phyloP scores from a whole-genome alignment of 345 rosid species.

The Geranium rotundifolium region DNA sequence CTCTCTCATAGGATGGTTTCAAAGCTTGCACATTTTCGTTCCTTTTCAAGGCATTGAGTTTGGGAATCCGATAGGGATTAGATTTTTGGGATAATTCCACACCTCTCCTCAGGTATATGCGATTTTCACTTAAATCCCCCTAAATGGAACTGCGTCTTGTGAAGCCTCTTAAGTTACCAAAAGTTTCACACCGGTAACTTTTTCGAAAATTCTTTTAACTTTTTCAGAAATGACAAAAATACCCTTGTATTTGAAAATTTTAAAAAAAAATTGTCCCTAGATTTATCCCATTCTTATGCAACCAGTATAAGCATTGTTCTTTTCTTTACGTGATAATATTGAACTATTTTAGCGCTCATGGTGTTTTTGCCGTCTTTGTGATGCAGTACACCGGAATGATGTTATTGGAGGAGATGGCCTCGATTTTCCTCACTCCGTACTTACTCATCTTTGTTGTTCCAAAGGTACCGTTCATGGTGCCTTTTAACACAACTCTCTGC shows the following conservation, averaged over 20 bases:
- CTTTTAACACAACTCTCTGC: background rate
- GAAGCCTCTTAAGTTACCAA: too few relatives aligned
- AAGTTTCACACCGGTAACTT: too few relatives aligned
- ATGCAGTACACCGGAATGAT: constrained; percentile 95
- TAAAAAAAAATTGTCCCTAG: too few relatives aligned
- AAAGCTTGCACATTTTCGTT: too few relatives aligned
- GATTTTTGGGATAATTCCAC: too few relatives aligned
- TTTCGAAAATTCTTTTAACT: background rate
- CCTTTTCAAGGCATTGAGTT: too few relatives aligned
- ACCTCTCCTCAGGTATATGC: too few relatives aligned
- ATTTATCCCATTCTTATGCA: too few relatives aligned
- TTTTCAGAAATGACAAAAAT: background rate
- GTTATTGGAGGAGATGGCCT: constrained; percentile 94
- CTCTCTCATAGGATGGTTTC: too few relatives aligned
- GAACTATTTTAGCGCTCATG: constrained; percentile 5
- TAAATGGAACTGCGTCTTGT: too few relatives aligned
- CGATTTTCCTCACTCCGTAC: constrained; percentile 90
- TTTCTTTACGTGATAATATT: background rate
- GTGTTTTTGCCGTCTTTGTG: constrained; percentile 3
- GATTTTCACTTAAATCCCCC: too few relatives aligned
- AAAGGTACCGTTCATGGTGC: constrained; percentile 33
- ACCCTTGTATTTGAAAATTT: background rate
- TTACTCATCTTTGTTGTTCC: constrained; percentile 84
- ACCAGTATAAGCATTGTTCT: background rate
- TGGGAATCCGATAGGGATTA: too few relatives aligned